A percentile compares a stretch with the other conserved stretches of the same genome.
phyloP scores from a whole-genome alignment of 129 eudicot genomes.

The Chrysanthemum makinoi region DNA sequence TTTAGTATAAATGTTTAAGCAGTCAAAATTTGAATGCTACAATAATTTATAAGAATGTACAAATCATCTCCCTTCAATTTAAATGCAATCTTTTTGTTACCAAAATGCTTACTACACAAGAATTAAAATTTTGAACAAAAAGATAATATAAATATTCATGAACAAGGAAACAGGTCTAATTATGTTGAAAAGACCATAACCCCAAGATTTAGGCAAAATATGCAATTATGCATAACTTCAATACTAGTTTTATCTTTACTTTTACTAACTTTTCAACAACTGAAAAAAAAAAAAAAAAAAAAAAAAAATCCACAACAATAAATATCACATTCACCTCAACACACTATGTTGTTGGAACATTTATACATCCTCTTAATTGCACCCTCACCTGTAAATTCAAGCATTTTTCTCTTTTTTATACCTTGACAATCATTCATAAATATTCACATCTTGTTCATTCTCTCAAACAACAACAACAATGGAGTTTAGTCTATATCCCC shows the following conservation, averaged over 20 bases:
- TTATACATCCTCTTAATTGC: conserved; percentile 12
- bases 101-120: background rate
- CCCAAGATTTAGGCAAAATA: conserved; percentile 6
- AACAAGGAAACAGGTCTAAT: conserved; percentile 3
- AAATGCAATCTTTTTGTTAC: background rate
- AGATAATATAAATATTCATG: background rate
- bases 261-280: background rate
- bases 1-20: too few relatives aligned
- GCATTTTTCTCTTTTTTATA: conserved; percentile 3
- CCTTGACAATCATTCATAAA: conserved; percentile 1
- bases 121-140: conserved; percentile 11
- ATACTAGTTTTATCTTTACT: background rate
- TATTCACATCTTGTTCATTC: background rate
- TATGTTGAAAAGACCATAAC: background rate
- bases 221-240: background rate
- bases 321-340: background rate
- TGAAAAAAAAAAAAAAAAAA: too few relatives aligned
- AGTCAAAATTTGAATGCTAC: too few relatives aligned
- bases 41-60: too few relatives aligned
- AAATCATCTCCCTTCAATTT: too few relatives aligned
- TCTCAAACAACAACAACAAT: conserved; percentile 19
- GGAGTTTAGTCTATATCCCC: conserved; percentile 31
- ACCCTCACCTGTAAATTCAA: conserved; percentile 7
- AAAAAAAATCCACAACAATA: background rate
- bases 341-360: background rate